phyloP scores from a whole-genome alignment of 768 basidiomycete genomes.

The Leccinum uliginosum region DNA sequence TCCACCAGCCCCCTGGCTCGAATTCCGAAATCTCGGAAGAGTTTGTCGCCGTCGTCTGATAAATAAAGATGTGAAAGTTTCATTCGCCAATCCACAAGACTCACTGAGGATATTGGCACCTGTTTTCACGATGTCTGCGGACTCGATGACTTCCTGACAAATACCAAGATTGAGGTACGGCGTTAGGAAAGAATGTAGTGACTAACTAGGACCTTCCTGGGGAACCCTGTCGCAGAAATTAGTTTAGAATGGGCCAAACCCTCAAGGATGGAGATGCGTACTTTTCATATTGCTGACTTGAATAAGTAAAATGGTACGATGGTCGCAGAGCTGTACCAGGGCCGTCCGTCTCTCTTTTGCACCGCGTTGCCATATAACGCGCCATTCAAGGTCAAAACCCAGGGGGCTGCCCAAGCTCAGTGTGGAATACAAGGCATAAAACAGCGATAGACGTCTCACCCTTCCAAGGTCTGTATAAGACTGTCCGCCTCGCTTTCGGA shows the following conservation, averaged over 20 bases:
- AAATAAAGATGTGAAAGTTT: background rate
- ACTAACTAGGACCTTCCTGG: conserved; percentile 37
- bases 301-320: conserved; percentile 39
- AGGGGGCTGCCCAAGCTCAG: conserved; percentile 33
- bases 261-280: conserved; percentile 15
- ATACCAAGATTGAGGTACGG: background rate
- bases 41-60: conserved; percentile 46
- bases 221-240: conserved; percentile 34
- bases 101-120: conserved; percentile 48
- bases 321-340: conserved; percentile 44
- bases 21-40: conserved; percentile 44
- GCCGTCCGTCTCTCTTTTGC: conserved; percentile 36
- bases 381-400: conserved; percentile 53
- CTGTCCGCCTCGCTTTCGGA: conserved; percentile 41
- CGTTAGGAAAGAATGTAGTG: background rate
- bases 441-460: conserved; percentile 24
- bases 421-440: background rate
- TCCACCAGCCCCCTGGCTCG: conserved; percentile 41
- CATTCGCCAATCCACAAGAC: conserved; percentile 9
- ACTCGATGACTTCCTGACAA: conserved; percentile 42
- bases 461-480: conserved; percentile 33
- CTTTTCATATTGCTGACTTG: conserved; percentile 48
- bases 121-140: conserved; percentile 36
- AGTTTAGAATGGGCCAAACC: background rate
- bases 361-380: conserved; percentile 30